Evolutionary conservation across 176 grass and related monocot species (phyloP), one percentile per base, ranked within the genome.

Genomic region (Lolium perenne): DNA sequence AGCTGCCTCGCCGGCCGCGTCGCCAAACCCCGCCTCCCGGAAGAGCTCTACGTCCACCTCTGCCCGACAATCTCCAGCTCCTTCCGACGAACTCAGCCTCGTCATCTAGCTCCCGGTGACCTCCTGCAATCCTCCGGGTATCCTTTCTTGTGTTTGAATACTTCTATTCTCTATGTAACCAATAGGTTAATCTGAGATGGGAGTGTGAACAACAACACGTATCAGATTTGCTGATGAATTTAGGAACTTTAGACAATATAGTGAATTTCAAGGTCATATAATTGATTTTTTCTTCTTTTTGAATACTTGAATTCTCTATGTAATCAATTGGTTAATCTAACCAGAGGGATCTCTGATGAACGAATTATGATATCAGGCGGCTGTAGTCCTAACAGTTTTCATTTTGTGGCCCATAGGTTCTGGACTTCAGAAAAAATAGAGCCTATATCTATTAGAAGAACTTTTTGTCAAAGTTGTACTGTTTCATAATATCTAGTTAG

Each of bases 391-490:
- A 12, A 15, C 17, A 55, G 0, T 38, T 25, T 82, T 56, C 3
- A 65, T 56, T 22, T 38, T 57, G 18, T 38, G 4, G n/a, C n/a
- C 40, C 38, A n/a, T 70, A n/a, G 16, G 7, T 29, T 18, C 38
- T 69, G 35, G 29, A 38, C 64, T 35, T 67, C 15, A 32, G 35
- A 8, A 9, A 35, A 66, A 38, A 38, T 70, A 70, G 66, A 40
- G 3, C 38, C 66, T 69, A 56, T 38, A 68, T 7, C 38, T n/a
- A 71, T 45, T 71, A 72, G 69, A 72, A 72, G 69, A 72, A 72
- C 38, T 62, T 11, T 40, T 59, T 23, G 11, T 61, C 8, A 8
- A 43, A 78, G 29, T 23, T 38, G n/a, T 60, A 79, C 0, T 46
- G 23, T 14, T 58, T 59, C 38, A 47, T 26, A 6, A 35, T 35